A percentile compares a stretch with the other conserved stretches of the same genome.
phyloP scores from a whole-genome alignment of 2,329 filamentous ascomycete genomes.

The Fusarium anguioides region DNA sequence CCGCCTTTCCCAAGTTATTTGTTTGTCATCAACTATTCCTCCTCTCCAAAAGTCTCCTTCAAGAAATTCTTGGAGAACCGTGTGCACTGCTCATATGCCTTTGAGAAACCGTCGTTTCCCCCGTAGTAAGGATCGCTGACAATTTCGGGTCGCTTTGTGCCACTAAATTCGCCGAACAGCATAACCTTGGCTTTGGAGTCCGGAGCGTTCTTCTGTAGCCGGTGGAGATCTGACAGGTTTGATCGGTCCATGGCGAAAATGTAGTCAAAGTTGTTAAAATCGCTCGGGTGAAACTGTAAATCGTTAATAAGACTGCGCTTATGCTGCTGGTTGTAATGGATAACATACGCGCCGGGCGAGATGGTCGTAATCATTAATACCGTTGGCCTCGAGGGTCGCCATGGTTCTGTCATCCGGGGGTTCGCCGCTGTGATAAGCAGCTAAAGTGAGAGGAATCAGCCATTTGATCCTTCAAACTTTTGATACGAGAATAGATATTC shows the following conservation, averaged over 20 bases:
- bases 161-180: conserved; percentile 86
- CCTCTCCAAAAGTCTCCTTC: conserved; percentile 58
- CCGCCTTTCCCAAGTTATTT: conserved; percentile 1
- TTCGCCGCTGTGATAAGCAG: conserved; percentile 83
- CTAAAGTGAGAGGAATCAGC: conserved; percentile 52
- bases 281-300: conserved; percentile 65
- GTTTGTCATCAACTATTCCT: conserved; percentile 6
- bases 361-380: conserved; percentile 82
- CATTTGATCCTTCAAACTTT: background rate
- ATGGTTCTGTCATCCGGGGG: conserved; percentile 86
- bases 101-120: conserved; percentile 81
- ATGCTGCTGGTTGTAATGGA: background rate
- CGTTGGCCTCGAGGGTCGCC: conserved; percentile 77
- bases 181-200: conserved; percentile 73
- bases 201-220: conserved; percentile 68
- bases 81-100: conserved; percentile 85
- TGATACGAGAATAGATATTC: conserved; percentile 1
- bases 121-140: conserved; percentile 95
- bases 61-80: conserved; percentile 83
- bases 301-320: conserved; percentile 8
- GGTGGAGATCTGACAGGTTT: conserved; percentile 78
- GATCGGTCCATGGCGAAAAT: conserved; percentile 93
- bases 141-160: conserved; percentile 72
- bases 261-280: conserved; percentile 91
- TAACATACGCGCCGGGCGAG: conserved; percentile 75